Evolutionary conservation across 1,284 basidiomycete genomes (phyloP).

Genomic region (Ustilago sp.): DNA sequence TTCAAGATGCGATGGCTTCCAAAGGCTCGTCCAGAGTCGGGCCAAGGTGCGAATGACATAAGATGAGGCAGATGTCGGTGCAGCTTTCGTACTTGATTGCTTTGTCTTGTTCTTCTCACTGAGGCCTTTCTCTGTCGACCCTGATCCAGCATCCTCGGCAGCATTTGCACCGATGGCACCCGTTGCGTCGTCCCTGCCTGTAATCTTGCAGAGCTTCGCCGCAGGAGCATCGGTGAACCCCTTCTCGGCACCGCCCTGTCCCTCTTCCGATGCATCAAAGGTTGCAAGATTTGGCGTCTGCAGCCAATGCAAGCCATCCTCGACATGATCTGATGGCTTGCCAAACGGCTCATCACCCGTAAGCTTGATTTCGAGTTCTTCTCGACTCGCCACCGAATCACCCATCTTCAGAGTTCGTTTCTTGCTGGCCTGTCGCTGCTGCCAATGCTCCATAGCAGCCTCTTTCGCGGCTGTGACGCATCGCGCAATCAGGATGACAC

Average conservation of each 20-base stretch:
- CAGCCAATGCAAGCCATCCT: slow-evolving; percentile 20
- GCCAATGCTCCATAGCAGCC: slow-evolving; percentile 42
- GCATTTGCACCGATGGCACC: slow-evolving; percentile 35
- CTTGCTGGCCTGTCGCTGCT: slow-evolving; percentile 14
- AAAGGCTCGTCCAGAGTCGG: slow-evolving; percentile 15
- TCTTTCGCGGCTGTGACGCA: slow-evolving; percentile 41
- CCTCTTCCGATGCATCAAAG: slow-evolving; percentile 16
- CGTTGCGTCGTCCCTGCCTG: slow-evolving; percentile 30
- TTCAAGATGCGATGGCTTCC: slow-evolving; percentile 13
- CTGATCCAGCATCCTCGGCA: slow-evolving; percentile 17
- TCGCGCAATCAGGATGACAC: slow-evolving; percentile 41
- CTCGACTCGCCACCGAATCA: neutral
- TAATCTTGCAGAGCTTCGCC: slow-evolving; percentile 32
- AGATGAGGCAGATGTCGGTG: neutral
- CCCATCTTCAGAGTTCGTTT: neutral
- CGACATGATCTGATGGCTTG: slow-evolving; percentile 15
- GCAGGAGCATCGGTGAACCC: slow-evolving; percentile 9
- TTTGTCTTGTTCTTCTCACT: neutral
- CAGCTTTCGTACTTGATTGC: neutral
- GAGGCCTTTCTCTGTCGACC: neutral
- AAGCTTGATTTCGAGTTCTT: slow-evolving; percentile 14
- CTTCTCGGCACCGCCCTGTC: slow-evolving; percentile 9
- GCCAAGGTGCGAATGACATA: neutral
- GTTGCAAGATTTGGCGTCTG: slow-evolving; percentile 29
- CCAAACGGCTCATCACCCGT: slow-evolving; percentile 32